A percentile compares a stretch with the other conserved stretches of the same genome.
These are phyloP conservation scores for Melaleuca quinquenervia DNA, from an alignment of 345 rosid genomes.

Conservation along the genomic window DNA sequence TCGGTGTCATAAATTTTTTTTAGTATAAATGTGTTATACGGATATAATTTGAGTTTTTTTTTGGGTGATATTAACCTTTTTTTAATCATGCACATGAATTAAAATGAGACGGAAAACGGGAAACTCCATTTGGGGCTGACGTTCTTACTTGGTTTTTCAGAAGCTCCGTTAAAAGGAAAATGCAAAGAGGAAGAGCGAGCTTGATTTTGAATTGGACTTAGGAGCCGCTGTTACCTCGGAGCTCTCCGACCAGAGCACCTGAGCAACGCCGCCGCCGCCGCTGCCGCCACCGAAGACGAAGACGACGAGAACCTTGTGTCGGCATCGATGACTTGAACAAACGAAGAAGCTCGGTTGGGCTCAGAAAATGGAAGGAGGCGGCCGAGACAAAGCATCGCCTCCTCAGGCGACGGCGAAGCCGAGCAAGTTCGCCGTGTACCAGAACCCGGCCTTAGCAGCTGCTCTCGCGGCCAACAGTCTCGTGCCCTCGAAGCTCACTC, in stretches of 20 bases:
- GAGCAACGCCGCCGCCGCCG: background rate
- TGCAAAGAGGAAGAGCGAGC: background rate
- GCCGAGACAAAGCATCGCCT: background rate
- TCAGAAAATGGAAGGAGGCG: background rate
- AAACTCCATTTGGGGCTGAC: background rate
- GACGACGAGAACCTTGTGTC: background rate
- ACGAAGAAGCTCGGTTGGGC: background rate
- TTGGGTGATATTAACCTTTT: no score
- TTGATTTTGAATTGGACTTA: background rate
- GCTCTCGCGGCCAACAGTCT: conserved; percentile 71
- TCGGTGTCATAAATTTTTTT: no score
- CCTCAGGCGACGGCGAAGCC: conserved; percentile 34
- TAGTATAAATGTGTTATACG: no score
- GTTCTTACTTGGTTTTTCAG: background rate
- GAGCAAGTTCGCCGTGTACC: conserved; percentile 65
- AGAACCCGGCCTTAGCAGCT: conserved; percentile 65
- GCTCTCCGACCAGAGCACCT: background rate
- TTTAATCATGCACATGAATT: background rate
- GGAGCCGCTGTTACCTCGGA: background rate
- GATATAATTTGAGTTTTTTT: no score
- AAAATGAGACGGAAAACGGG: background rate
- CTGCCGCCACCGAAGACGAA: background rate
- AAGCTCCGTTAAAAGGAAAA: background rate
- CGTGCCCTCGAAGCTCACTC: conserved; percentile 54
- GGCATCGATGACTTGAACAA: background rate